A percentile compares a stretch with the other conserved stretches of the same genome.
Conservation (phyloP, 495 filamentous ascomycete genomes). For the Trichocladium uniseriatum region DNA sequence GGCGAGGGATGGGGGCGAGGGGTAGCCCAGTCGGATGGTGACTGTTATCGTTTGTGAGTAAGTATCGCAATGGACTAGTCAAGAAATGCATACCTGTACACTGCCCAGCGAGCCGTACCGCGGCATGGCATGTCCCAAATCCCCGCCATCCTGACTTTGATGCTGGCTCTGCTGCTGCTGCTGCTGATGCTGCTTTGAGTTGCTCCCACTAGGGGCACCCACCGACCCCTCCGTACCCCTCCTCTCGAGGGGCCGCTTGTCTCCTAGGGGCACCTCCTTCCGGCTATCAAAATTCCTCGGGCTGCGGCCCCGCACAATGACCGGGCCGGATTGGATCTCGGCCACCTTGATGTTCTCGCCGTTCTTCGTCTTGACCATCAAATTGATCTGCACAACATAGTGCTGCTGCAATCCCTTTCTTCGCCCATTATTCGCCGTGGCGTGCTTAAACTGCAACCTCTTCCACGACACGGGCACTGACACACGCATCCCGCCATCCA, state of each 20-base stretch:
- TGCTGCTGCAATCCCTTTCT: slow-evolving; percentile 63
- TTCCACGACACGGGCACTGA: slow-evolving; percentile 82
- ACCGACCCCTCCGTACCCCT: slow-evolving; percentile 12
- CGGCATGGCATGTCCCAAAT: slow-evolving; percentile 26
- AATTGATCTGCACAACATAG: slow-evolving; percentile 56
- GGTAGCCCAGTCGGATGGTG: slow-evolving; percentile 20
- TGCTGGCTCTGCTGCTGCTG: not conserved
- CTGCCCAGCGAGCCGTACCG: slow-evolving; percentile 28
- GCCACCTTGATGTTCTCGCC: slow-evolving; percentile 49
- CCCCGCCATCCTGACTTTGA: slow-evolving; percentile 10
- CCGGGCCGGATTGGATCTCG: slow-evolving; percentile 54
- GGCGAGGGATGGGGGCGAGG: slow-evolving; percentile 14
- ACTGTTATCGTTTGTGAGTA: not conserved
- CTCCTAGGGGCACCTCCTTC: slow-evolving; percentile 54
- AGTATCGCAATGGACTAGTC: no score
- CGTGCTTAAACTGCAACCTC: slow-evolving; percentile 82
- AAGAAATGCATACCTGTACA: slow-evolving; percentile 17
- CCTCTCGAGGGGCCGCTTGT: slow-evolving; percentile 28
- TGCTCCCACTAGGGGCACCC: not conserved
- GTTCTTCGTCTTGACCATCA: slow-evolving; percentile 51
- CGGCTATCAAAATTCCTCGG: slow-evolving; percentile 61
- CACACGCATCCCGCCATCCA: slow-evolving; percentile 59
- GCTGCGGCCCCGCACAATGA: slow-evolving; percentile 60
- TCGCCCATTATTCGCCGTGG: slow-evolving; percentile 76
- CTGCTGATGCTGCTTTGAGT: slow-evolving; percentile 7